A percentile compares a stretch with the other conserved stretches of the same genome.
Conservation (phyloP, 345 rosid genomes). For the Rhodamnia rubescens region DNA sequence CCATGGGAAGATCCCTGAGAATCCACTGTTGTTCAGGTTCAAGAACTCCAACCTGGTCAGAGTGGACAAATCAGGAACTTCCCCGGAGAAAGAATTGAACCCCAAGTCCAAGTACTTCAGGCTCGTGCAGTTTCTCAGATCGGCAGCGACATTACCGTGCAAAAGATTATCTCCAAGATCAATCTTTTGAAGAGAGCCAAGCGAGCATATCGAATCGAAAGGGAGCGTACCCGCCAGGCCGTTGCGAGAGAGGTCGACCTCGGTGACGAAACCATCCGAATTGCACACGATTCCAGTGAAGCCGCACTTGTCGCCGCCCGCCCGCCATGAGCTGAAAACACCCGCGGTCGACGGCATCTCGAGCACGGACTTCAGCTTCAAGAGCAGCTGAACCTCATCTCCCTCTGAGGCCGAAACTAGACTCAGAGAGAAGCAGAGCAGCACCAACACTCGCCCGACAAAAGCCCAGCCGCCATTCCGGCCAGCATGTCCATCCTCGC, state of each 20-base stretch:
- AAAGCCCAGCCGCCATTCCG: background rate
- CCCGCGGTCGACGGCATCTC: conserved; percentile 5
- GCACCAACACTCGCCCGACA: background rate
- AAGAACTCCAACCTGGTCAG: conserved; percentile 27
- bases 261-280: conserved; percentile 27
- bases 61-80: conserved; percentile 48
- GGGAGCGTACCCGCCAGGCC: conserved; percentile 38
- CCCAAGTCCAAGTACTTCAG: conserved; percentile 54
- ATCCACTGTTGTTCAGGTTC: conserved; percentile 49
- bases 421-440: background rate
- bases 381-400: conserved; percentile 28
- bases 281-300: conserved; percentile 53
- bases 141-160: conserved; percentile 21
- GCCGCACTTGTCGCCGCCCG: conserved; percentile 13
- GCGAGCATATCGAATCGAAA: conserved; percentile 39
- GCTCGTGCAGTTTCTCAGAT: conserved; percentile 31
- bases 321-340: conserved; percentile 43
- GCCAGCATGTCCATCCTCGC: background rate
- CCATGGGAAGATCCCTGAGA: conserved; percentile 72
- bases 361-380: conserved; percentile 34
- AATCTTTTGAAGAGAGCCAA: conserved; percentile 39
- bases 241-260: conserved; percentile 44
- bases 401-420: background rate
- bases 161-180: conserved; percentile 39
- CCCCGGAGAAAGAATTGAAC: conserved; percentile 42